These are phyloP conservation scores for Chalaropsis thielavioides DNA, from an alignment of 2,329 filamentous ascomycete species.

Conservation along the genomic window DNA sequence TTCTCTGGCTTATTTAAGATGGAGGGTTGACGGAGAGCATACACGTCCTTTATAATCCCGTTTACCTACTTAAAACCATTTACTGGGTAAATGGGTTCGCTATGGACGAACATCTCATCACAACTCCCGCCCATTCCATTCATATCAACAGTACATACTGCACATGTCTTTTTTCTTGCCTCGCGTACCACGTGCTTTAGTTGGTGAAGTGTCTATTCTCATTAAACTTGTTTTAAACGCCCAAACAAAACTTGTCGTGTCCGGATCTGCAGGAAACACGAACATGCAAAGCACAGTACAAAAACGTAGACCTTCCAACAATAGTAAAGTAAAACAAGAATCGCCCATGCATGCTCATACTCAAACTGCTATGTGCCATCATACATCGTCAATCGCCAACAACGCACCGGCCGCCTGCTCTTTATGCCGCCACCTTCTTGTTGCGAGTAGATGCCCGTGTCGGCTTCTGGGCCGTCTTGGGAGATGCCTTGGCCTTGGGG, in stretches of 20 bases:
- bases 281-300: slow-evolving; percentile 14
- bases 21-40: slow-evolving; percentile 39
- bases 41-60: slow-evolving; percentile 46
- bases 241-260: slow-evolving; percentile 14
- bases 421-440: slow-evolving; percentile 14
- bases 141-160: not conserved
- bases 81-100: slow-evolving; percentile 42
- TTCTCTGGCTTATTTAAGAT: slow-evolving; percentile 15
- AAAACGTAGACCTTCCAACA: slow-evolving; percentile 16
- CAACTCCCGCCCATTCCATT: not conserved
- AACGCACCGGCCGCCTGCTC: not conserved
- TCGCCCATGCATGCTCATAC: slow-evolving; percentile 13
- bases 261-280: slow-evolving; percentile 15
- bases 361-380: slow-evolving; percentile 6
- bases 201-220: not conserved
- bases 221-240: slow-evolving; percentile 18
- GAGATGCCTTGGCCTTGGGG: slow-evolving; percentile 27
- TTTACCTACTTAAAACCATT: slow-evolving; percentile 25
- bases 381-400: slow-evolving; percentile 7
- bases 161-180: too few relatives aligned
- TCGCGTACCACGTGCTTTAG: not conserved
- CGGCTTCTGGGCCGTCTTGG: slow-evolving; percentile 13
- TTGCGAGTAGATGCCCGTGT: slow-evolving; percentile 17
- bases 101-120: slow-evolving; percentile 42
- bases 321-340: slow-evolving; percentile 15